Conservation (phyloP, 192 early-diverging fungal genomes). For the Linnemannia schmuckeri region DNA sequence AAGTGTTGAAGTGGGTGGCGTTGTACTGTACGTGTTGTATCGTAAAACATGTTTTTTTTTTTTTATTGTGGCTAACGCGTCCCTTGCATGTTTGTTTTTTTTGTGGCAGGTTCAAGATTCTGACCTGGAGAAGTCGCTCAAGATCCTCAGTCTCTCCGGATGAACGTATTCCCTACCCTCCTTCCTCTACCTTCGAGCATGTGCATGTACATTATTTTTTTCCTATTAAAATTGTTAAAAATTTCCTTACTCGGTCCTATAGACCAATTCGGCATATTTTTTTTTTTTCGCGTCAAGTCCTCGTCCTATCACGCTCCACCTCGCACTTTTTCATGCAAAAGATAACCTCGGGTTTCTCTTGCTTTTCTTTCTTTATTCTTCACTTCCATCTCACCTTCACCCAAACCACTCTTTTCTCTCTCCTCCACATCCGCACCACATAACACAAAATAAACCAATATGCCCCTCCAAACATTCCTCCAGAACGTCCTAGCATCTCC, state of each 20-base stretch:
- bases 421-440: neutral
- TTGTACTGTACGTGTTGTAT: neutral
- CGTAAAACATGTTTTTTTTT: no score
- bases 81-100: neutral
- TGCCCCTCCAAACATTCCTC: neutral
- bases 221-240: neutral
- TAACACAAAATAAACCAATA: neutral
- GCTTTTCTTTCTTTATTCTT: neutral
- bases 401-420: neutral
- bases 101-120: slow-evolving; percentile 35
- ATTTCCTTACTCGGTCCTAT: neutral
- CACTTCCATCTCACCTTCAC: neutral
- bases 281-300: neutral
- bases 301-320: neutral
- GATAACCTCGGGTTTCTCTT: neutral
- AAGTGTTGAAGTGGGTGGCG: no score
- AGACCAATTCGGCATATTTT: neutral
- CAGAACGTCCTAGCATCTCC: neutral
- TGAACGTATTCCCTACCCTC: neutral
- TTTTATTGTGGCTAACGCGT: neutral
- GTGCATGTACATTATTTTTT: neutral
- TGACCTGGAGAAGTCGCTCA: slow-evolving; percentile 39
- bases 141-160: slow-evolving; percentile 36
- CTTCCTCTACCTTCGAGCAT: neutral
- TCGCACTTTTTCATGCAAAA: no score